Conservation (phyloP, 352 stramenopile genomes). For the Poterioochromonas sp. region DNA sequence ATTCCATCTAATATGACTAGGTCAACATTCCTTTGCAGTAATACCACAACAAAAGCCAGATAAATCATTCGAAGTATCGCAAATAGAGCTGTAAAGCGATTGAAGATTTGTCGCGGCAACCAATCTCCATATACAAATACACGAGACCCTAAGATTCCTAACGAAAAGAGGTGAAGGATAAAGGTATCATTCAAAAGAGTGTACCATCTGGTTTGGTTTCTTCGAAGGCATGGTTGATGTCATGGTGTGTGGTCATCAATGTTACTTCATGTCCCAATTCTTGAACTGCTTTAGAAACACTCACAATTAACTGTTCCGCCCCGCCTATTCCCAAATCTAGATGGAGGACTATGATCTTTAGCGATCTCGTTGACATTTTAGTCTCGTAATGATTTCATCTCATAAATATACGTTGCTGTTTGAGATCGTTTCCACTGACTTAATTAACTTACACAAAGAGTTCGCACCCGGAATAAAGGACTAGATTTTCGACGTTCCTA, state of each 20-base stretch:
- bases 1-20: conserved; percentile 23
- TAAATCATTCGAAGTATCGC: conserved; percentile 84
- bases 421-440: too few species aligned
- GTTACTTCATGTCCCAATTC: conserved; percentile 63
- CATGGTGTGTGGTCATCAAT: conserved; percentile 84
- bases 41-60: conserved; percentile 52
- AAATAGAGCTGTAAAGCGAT: conserved; percentile 75
- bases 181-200: neutral
- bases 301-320: conserved; percentile 54
- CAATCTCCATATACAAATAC: conserved; percentile 80
- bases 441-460: too few species aligned
- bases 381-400: too few species aligned
- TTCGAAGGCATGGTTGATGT: conserved; percentile 82
- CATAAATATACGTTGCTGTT: too few species aligned
- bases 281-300: conserved; percentile 68
- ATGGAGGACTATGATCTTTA: conserved; percentile 78
- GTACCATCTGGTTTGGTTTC: conserved; percentile 55
- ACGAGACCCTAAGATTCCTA: conserved; percentile 59
- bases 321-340: conserved; percentile 87
- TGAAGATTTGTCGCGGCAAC: conserved; percentile 72
- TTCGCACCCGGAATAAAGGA: too few species aligned
- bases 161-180: conserved; percentile 1
- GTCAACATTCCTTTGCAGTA: neutral
- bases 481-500: too few species aligned
- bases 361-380: too few species aligned